Base-by-base conservation (phyloP, 75 land plant genomes). In the Pinus taeda region DNA sequence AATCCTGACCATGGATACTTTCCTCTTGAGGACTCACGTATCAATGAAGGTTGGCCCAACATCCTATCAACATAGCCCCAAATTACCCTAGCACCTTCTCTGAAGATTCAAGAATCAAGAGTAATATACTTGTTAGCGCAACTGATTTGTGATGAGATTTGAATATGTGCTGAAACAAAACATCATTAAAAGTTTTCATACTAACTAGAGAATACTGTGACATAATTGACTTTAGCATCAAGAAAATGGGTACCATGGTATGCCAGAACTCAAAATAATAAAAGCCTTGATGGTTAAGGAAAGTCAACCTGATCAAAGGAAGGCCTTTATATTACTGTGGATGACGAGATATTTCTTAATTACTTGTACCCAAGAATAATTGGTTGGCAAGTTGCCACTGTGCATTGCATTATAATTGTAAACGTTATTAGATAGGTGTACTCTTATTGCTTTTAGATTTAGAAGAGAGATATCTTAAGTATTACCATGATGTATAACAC, bases 41-140 rank as follows among this genome's bases (percentile, higher is more conserved):
- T 92, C 21, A 97, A 79, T 60, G 99, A 87, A 49, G 99, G 99
- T 81, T 97, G 99, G 36, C 99, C 99, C 58, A 97, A 71, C 76
- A 97, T 89, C 75, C 98, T 83, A 69, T 95, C 97, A 63, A 97
- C 76, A 81, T 97, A 93, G 65, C 95, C 90, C 99, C 99, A 97
- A 21, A 88, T 85, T 22, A 95, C 98, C 57, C 89, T 85, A 59
- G 99, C 88, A 42, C 99, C 99, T 82, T 95, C 99, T 80, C 99
- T 94, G 92, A 13, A 57, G 59, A 73, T 57, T 73, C 18, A 26
- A 26, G n/a, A n/a, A 26, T 26, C 26, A 73, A 49, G 55, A 73
- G 42, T 45, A 69, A 37, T 39, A 69, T 3, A 69, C 24, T 17
- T 45, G 11, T 69, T 69, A 69, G 22, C 12, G 66, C 60, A 73